These are phyloP conservation scores for Pseudozyma thailandica DNA, from an alignment of 1,284 basidiomycete genomes.

Conservation along the genomic window DNA sequence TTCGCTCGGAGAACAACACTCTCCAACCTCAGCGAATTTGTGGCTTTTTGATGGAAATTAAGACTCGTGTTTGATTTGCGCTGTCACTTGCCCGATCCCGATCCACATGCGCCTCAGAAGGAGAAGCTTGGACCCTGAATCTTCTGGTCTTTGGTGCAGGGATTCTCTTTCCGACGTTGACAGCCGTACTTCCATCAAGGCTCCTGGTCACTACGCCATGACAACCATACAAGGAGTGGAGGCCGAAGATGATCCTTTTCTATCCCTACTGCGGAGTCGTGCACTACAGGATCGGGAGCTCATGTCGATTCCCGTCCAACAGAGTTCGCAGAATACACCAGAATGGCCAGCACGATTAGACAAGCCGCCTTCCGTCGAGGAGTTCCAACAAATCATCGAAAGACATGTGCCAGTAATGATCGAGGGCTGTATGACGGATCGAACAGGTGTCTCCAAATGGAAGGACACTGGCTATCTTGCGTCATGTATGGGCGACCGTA, in stretches of 20 bases:
- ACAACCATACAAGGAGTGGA: neutral
- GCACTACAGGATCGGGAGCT: conserved; percentile 20
- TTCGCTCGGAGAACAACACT: neutral
- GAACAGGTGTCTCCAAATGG: conserved; percentile 38
- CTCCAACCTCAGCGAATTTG: no score
- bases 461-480: conserved; percentile 46
- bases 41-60: neutral
- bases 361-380: conserved; percentile 12
- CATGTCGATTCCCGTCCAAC: conserved; percentile 19
- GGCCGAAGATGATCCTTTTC: conserved; percentile 33
- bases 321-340: neutral
- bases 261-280: conserved; percentile 29
- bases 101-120: no score
- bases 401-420: conserved; percentile 49
- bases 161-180: neutral
- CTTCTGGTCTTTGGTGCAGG: neutral
- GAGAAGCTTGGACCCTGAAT: conserved; percentile 3
- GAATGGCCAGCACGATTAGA: conserved; percentile 21
- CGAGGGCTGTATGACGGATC: conserved; percentile 25
- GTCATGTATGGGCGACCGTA: conserved; percentile 38
- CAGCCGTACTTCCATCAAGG: neutral
- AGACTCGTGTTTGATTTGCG: no score
- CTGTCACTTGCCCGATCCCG: conserved; percentile 12
- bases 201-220: neutral
- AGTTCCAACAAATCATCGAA: conserved; percentile 28